Base-by-base conservation (phyloP, 352 stramenopile species). In the Aphanomyces euteiches region DNA sequence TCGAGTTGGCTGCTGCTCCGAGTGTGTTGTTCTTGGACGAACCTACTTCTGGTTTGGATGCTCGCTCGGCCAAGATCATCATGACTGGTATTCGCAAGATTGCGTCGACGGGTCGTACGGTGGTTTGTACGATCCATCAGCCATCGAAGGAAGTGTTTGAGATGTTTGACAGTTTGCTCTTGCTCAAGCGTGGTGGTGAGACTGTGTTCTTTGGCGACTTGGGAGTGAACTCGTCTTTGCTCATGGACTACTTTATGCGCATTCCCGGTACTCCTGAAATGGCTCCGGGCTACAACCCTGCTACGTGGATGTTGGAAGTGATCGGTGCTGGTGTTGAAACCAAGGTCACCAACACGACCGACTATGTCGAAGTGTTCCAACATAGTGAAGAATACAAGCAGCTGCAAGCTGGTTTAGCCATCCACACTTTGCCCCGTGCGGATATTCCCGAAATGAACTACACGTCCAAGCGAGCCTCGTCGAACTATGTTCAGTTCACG, bases 81-180 rank as follows among this genome's bases (percentile, higher is more conserved):
- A 92, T 97, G 71, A 82, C 85, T 15, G 80, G 93, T 3, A 79
- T 97, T 17, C 89, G 92, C 64, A 95, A 96, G 66, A 85, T 97
- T 57, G 89, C 90, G 7, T 72, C 77, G 53, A 81, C 80, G 5
- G 88, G 89, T 1, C 73, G 81, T 13, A 93, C 84, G 4, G 80
- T 98, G 38, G 78, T 97, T 0, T 96, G 93, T 60, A 97, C 90
- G 5, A 98, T 98, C 73, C 92, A 98, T 71, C 92, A 98, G 74
- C 92, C 92, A 17, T 85, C 79, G n/a, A 86, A 80, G 3, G 86
- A 97, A 56, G 86, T 97, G 7, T 96, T 97, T 38, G 81, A 84
- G n/a, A 81, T 89, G 37, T 96, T 97, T 69, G 88, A 97, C 73
- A 83, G 82, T 40, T 60, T 96, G 5, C 78, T 96, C 56, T 67